Percentiles rank a stretch among this genome's conserved stretches.
These are phyloP conservation scores for Helianthus annuus DNA, from an alignment of 129 eudicot genomes.

Conservation along the genomic window DNA sequence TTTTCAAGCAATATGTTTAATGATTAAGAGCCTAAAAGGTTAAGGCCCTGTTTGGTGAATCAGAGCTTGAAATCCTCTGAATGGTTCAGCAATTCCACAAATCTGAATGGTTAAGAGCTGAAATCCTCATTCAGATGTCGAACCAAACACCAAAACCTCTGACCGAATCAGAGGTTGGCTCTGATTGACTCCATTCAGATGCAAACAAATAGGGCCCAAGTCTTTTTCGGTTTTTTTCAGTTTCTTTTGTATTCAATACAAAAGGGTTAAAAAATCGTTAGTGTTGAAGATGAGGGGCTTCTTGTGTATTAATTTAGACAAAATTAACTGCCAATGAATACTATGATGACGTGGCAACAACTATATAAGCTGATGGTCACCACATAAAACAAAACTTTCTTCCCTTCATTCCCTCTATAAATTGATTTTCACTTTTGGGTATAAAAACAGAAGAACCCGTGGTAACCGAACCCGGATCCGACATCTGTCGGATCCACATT, in stretches of 20 bases:
- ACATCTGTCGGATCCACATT: slow-evolving; percentile 4
- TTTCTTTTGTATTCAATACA: background rate
- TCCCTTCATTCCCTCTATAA: background rate
- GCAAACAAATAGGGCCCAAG: too few species aligned
- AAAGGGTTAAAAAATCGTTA: background rate
- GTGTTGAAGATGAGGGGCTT: slow-evolving; percentile 9
- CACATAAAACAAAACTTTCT: background rate
- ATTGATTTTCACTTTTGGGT: slow-evolving; percentile 7
- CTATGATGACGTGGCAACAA: slow-evolving; percentile 25
- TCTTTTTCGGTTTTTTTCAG: too few species aligned
- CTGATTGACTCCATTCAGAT: too few species aligned
- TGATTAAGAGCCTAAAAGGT: too few species aligned
- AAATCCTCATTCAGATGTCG: too few species aligned
- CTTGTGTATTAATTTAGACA: slow-evolving; percentile 4
- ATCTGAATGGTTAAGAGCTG: too few species aligned
- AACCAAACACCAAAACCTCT: too few species aligned
- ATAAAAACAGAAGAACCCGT: background rate
- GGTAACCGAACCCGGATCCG: slow-evolving; percentile 6
- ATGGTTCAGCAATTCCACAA: too few species aligned
- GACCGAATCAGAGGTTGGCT: too few species aligned
- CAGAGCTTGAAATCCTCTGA: too few species aligned
- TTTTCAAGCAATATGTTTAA: background rate
- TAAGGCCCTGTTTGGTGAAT: too few species aligned
- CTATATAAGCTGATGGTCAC: background rate
- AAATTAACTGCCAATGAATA: slow-evolving; percentile 10